A percentile compares a stretch with the other conserved stretches of the same genome.
phyloP scores from a whole-genome alignment of 1,284 basidiomycete genomes.

The Moesziomyces antarcticus region DNA sequence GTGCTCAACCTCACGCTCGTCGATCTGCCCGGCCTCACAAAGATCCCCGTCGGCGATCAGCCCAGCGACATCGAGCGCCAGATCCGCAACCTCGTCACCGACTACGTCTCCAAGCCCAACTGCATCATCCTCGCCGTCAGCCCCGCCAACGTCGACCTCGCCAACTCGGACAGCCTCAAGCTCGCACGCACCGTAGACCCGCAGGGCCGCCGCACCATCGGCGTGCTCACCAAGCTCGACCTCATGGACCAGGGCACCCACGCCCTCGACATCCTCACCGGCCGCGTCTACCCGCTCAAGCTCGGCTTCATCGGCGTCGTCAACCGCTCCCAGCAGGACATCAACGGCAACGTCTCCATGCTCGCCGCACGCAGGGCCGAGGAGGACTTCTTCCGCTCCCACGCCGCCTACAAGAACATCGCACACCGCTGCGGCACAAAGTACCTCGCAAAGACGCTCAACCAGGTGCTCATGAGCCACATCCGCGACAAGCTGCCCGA shows the following conservation, averaged over 20 bases:
- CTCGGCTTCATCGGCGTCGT: slow-evolving; percentile 98
- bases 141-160: slow-evolving; percentile 95
- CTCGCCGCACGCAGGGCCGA: slow-evolving; percentile 85
- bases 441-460: slow-evolving; percentile 92
- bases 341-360: slow-evolving; percentile 89
- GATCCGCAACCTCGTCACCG: slow-evolving; percentile 90
- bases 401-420: slow-evolving; percentile 93
- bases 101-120: slow-evolving; percentile 97
- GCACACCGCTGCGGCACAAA: slow-evolving; percentile 96
- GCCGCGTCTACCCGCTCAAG: slow-evolving; percentile 95
- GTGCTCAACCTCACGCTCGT: slow-evolving; percentile 95
- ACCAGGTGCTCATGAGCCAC: slow-evolving; percentile 95
- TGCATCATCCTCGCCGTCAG: slow-evolving; percentile 97
- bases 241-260: slow-evolving; percentile 99
- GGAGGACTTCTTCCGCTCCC: slow-evolving; percentile 88
- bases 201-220: slow-evolving; percentile 93
- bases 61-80: slow-evolving; percentile 92
- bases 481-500: slow-evolving; percentile 98
- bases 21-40: slow-evolving; percentile 94
- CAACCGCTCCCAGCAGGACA: slow-evolving; percentile 97
- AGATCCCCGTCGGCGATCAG: slow-evolving; percentile 74
- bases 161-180: slow-evolving; percentile 97
- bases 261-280: slow-evolving; percentile 93
- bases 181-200: slow-evolving; percentile 94
- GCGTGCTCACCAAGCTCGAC: slow-evolving; percentile 95